Evolutionary conservation across 257 asterid genomes (phyloP), one percentile per base, ranked within the genome.

Genomic region (Lycium barbarum): DNA sequence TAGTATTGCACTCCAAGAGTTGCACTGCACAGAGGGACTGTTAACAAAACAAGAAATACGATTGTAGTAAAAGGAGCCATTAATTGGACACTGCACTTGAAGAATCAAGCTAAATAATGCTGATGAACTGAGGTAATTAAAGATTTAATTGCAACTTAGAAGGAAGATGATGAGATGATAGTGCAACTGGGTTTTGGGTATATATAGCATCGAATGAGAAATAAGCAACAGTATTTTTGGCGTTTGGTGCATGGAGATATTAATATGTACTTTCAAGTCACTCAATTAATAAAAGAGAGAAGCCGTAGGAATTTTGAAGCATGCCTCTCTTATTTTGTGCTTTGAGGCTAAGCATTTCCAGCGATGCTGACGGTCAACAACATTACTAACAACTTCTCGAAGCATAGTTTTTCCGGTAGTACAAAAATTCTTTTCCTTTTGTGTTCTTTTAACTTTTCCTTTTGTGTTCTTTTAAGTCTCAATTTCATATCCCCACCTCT

Each of bases 261-360:
- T 61, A 79, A 40, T 70, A 40, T 70, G 54, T 80, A 84, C 97
- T 93, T 93, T 88, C 26, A 93, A 92, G 94, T 87, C 84, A 91
- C 96, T 87, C 83, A 74, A 85, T 80, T 40, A 70, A 53, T 18
- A 17, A 51, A 78, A 78, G 33, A 14, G 33, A 26, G 5, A 78
- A 81, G 63, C 73, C 73, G 45, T 84, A 14, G 83, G 51, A 80
- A 79, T 85, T 71, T 73, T 66, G 68, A 72, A 54, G 84, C 62
- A 59, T 63, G 65, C 84, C 87, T 36, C 86, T 36, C 81, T 53
- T 26, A 78, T 87, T 88, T 84, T 89, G 91, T 90, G 87, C 93
- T 93, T 93, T 88, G 82, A 84, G 86, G 88, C 89, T 83, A 92
- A 92, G 96, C 89, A 90, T 92, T 83, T 84, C 88, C 92, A 87